phyloP scores from a whole-genome alignment of 208 protist species.

The Leishmania martiniquensis region DNA sequence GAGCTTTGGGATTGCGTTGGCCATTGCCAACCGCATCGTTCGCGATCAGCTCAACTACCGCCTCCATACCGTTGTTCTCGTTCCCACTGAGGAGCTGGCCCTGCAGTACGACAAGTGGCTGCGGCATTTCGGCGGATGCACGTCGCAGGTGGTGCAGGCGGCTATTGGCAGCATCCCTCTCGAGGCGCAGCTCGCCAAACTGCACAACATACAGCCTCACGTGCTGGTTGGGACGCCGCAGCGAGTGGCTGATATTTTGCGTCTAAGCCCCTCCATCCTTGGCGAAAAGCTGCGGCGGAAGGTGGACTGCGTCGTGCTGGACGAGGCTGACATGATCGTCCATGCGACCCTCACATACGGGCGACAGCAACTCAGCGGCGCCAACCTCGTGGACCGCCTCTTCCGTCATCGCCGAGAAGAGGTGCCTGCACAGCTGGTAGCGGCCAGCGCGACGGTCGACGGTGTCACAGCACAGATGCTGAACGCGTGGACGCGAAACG shows the following conservation, averaged over 20 bases:
- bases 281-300: slow-evolving; percentile 87
- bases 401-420: slow-evolving; percentile 77
- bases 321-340: slow-evolving; percentile 87
- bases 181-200: slow-evolving; percentile 73
- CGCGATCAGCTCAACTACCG: slow-evolving; percentile 86
- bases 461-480: slow-evolving; percentile 81
- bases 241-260: slow-evolving; percentile 75
- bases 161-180: slow-evolving; percentile 80
- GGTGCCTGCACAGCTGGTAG: slow-evolving; percentile 87
- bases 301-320: slow-evolving; percentile 91
- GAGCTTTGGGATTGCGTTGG: slow-evolving; percentile 90
- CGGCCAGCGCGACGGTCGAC: slow-evolving; percentile 86
- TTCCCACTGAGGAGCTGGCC: slow-evolving; percentile 85
- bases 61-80: slow-evolving; percentile 88
- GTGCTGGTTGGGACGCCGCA: slow-evolving; percentile 89
- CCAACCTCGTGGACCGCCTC: slow-evolving; percentile 79
- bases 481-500: slow-evolving; percentile 90
- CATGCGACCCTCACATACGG: slow-evolving; percentile 27
- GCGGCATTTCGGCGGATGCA: slow-evolving; percentile 80
- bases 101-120: slow-evolving; percentile 93
- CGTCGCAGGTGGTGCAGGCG: slow-evolving; percentile 77
- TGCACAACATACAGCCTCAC: slow-evolving; percentile 92
- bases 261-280: slow-evolving; percentile 65
- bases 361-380: slow-evolving; percentile 55
- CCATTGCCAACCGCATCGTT: slow-evolving; percentile 84